Conservation (phyloP, 164 flowering plant genomes). For the Vitis cinerea region DNA sequence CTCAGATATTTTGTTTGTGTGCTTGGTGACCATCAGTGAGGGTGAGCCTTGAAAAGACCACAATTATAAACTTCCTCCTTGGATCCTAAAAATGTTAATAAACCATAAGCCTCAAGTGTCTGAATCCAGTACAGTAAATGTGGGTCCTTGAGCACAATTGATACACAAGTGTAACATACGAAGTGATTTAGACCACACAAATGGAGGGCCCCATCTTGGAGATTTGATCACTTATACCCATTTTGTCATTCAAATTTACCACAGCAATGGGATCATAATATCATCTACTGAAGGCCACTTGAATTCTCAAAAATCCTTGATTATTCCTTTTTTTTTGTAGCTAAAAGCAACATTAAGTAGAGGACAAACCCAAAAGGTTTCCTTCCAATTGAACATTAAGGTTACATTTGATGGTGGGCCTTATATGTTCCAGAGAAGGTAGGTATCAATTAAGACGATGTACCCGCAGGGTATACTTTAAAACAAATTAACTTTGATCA, state of each 20-base stretch:
- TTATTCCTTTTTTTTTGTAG: neutral
- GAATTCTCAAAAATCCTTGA: neutral
- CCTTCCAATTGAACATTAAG: neutral
- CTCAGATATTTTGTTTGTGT: no score
- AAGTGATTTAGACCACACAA: neutral
- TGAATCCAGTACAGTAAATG: no score
- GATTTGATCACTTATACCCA: no score
- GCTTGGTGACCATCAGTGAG: no score
- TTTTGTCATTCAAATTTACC: neutral
- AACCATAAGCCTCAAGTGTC: no score
- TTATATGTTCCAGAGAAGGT: conserved; percentile 5
- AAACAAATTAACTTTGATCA: neutral
- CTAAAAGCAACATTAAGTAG: neutral
- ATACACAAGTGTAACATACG: neutral
- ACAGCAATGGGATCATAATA: neutral
- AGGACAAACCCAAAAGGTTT: neutral
- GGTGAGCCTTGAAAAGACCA: no score
- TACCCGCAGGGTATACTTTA: neutral
- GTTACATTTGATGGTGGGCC: conserved; percentile 10
- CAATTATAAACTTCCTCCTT: neutral
- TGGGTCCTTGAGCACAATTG: neutral
- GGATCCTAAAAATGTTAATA: neutral
- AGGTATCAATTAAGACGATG: neutral
- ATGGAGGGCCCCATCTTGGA: no score
- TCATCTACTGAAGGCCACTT: neutral